A percentile compares a stretch with the other conserved stretches of the same genome.
Conservation (phyloP, 352 stramenopile species). For the Phytophthora nicotianae region DNA sequence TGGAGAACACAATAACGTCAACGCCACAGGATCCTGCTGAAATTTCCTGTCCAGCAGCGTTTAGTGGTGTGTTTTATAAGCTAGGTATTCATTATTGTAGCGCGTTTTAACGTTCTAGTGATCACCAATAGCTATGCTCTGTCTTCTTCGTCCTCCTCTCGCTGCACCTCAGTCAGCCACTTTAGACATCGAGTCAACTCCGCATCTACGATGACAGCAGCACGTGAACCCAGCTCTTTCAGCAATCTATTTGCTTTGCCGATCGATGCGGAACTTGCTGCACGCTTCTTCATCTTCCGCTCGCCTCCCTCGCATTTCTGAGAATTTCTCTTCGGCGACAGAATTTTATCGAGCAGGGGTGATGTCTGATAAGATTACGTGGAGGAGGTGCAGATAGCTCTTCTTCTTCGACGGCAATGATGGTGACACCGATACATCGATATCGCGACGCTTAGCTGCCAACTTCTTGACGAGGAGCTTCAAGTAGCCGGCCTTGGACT, state of each 20-base stretch:
- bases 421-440: background rate
- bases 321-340: background rate
- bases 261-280: background rate
- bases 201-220: background rate
- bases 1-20: no score
- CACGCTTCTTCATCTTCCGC: slow-evolving; percentile 1
- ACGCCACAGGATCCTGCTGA: no score
- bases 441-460: background rate
- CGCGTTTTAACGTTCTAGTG: no score
- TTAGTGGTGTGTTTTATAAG: no score
- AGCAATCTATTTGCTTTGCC: slow-evolving; percentile 3
- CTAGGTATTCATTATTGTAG: no score
- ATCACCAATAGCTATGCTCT: background rate
- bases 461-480: slow-evolving; percentile 2
- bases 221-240: slow-evolving; percentile 4
- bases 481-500: background rate
- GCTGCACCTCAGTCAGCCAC: background rate
- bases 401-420: slow-evolving; percentile 3
- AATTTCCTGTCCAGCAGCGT: no score
- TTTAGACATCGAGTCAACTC: background rate
- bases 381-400: slow-evolving; percentile 4
- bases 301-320: background rate
- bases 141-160: background rate
- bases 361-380: background rate
- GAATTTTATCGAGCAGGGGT: background rate